Evolutionary conservation across 352 stramenopile genomes (phyloP), one percentile per base, ranked within the genome.

Genomic region (Pythium graminicola): DNA sequence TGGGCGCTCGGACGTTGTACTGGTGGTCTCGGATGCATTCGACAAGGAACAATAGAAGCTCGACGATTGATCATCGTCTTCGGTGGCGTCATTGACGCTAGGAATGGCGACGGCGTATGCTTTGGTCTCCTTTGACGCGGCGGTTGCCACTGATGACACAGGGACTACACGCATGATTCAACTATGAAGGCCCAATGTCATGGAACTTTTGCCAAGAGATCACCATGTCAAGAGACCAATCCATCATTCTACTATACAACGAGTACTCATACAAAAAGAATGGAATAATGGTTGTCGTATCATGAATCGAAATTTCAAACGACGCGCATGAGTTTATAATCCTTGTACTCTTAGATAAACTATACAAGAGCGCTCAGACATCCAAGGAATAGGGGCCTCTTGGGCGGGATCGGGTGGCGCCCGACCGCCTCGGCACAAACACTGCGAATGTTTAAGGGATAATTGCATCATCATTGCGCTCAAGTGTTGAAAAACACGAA

Each of bases 391-490:
- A 72, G n/a, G 43, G 38, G 74, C 79, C 70, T 89, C 79, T 81
- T 50, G 56, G 72, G 70, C 76, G 52, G 42, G 47, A 67, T 60
- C 70, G 48, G 73, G 70, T 78, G 76, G 79, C 79, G 63, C 70
- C 79, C 68, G 54, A 54, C 51, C 45, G 65, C 77, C 71, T 88
- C 77, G 70, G 77, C 72, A 85, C 70, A 70, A 86, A 88, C 77
- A 88, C 74, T 88, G 77, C 77, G 76, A 87, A 85, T 86, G 76
- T 86, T 86, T 84, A 87, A 86, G 80, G 73, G 75, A 81, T 76
- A 60, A 63, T 60, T 65, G 67, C 57, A 83, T 87, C 76, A 86
- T 89, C 74, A 88, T 67, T 60, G 74, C 72, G 76, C 76, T 83
- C 50, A 22, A 42, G 64, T 36, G 62, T 79, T 74, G 45, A 86